Evolutionary conservation across 495 filamentous ascomycete genomes (phyloP).

Genomic region (Penicillium diatomitis): DNA sequence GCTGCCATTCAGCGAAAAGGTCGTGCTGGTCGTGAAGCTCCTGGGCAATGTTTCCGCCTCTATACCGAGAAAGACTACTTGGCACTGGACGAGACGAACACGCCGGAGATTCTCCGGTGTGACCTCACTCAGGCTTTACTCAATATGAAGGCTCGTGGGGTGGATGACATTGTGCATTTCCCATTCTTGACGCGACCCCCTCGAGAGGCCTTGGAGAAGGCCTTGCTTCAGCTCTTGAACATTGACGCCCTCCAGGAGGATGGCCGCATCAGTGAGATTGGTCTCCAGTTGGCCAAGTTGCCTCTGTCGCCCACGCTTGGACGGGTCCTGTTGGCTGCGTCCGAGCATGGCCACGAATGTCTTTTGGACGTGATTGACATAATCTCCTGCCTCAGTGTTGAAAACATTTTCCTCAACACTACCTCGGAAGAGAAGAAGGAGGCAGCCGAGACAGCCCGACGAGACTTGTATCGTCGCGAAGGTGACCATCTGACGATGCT

Average conservation of each 20-base stretch:
- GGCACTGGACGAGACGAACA: slow-evolving; percentile 58
- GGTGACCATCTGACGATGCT: slow-evolving; percentile 88
- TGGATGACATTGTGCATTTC: slow-evolving; percentile 74
- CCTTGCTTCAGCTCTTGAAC: slow-evolving; percentile 66
- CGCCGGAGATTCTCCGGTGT: slow-evolving; percentile 83
- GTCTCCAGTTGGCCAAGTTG: slow-evolving; percentile 67
- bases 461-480: slow-evolving; percentile 67
- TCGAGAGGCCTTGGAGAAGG: slow-evolving; percentile 70
- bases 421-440: slow-evolving; percentile 76
- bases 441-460: slow-evolving; percentile 59
- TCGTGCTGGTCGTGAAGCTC: slow-evolving; percentile 85
- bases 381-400: slow-evolving; percentile 77
- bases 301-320: slow-evolving; percentile 77
- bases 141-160: slow-evolving; percentile 87
- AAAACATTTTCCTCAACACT: slow-evolving; percentile 78
- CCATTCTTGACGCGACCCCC: slow-evolving; percentile 78
- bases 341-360: slow-evolving; percentile 57
- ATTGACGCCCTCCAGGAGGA: slow-evolving; percentile 67
- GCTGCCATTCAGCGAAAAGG: slow-evolving; percentile 87
- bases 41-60: slow-evolving; percentile 81
- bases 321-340: slow-evolving; percentile 73
- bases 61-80: slow-evolving; percentile 79
- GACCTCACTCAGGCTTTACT: slow-evolving; percentile 81
- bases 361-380: slow-evolving; percentile 84
- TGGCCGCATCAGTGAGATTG: slow-evolving; percentile 65